These are phyloP conservation scores for Heliophila coronopifolia DNA, from an alignment of 441 rosid genomes.

Conservation along the genomic window DNA sequence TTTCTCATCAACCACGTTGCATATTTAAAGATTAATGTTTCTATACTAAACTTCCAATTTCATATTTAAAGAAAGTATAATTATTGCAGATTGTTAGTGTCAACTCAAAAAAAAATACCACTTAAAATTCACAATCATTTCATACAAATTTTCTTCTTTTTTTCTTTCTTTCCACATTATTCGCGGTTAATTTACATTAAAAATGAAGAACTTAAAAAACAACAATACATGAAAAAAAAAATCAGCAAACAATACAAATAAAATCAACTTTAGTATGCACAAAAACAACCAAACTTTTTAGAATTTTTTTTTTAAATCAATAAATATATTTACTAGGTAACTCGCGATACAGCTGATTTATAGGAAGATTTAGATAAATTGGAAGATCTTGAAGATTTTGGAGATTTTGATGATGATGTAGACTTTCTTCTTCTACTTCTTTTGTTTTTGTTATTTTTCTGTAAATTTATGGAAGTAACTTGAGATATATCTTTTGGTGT, in stretches of 20 bases:
- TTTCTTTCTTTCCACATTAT: not conserved
- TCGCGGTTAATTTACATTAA: not conserved
- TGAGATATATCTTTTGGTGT: constrained; percentile 14
- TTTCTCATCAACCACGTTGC: no score
- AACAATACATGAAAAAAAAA: constrained; percentile 5
- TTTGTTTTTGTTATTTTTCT: constrained; percentile 18
- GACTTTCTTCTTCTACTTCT: constrained; percentile 23
- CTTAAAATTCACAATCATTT: not conserved
- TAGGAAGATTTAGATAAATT: constrained; percentile 27
- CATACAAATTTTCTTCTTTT: not conserved
- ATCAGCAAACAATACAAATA: constrained; percentile 9
- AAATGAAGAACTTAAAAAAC: constrained; percentile 5
- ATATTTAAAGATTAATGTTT: no score
- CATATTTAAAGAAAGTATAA: no score
- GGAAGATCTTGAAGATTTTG: constrained; percentile 27
- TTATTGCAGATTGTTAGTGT: no score
- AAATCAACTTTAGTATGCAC: constrained; percentile 15
- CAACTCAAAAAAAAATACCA: no score
- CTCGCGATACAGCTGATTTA: constrained; percentile 22
- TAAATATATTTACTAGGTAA: constrained; percentile 14
- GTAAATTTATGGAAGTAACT: constrained; percentile 11
- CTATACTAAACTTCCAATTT: no score
- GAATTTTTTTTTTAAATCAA: not conserved
- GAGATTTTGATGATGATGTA: constrained; percentile 22
- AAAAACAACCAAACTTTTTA: constrained; percentile 4